phyloP scores from a whole-genome alignment of 2,329 filamentous ascomycete genomes.

The Albifimbria verrucaria region DNA sequence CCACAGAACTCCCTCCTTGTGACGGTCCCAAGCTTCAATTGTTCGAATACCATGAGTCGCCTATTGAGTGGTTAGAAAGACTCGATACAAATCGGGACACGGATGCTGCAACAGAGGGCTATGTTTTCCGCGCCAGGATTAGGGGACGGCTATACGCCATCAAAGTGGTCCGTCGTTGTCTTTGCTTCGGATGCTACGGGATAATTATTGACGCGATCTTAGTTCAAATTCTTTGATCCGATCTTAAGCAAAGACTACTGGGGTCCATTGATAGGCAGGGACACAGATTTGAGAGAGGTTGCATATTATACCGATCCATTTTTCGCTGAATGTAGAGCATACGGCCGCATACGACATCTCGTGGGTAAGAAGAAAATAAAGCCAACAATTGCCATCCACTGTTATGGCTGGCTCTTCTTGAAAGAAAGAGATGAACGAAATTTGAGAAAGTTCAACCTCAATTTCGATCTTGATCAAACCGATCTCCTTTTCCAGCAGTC shows the following conservation, averaged over 20 bases:
- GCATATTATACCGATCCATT: constrained; percentile 19
- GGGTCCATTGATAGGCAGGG: constrained; percentile 11
- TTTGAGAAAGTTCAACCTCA: constrained; percentile 2
- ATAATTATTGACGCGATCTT: neutral
- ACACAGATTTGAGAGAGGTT: constrained; percentile 8
- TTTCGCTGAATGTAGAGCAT: constrained; percentile 17
- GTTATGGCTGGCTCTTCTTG: constrained; percentile 12
- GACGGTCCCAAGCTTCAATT: constrained; percentile 11
- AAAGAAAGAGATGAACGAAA: constrained; percentile 6
- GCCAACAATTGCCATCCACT: constrained; percentile 5
- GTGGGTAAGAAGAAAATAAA: neutral
- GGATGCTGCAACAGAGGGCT: constrained; percentile 7
- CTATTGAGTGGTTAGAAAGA: constrained; percentile 16
- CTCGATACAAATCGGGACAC: constrained; percentile 8
- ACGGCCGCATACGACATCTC: constrained; percentile 11
- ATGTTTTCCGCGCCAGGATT: constrained; percentile 14
- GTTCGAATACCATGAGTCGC: constrained; percentile 12
- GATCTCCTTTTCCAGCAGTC: constrained; percentile 8
- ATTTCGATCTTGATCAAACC: constrained; percentile 8
- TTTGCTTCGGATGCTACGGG: neutral
- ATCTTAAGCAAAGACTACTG: constrained; percentile 12
- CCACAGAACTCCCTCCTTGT: constrained; percentile 11
- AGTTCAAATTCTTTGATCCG: constrained; percentile 18
- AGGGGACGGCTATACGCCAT: constrained; percentile 13
- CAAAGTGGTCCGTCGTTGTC: constrained; percentile 13